Evolutionary conservation across 495 filamentous ascomycete genomes (phyloP), one percentile per base, ranked within the genome.

Genomic region (Acidomyces sp.): DNA sequence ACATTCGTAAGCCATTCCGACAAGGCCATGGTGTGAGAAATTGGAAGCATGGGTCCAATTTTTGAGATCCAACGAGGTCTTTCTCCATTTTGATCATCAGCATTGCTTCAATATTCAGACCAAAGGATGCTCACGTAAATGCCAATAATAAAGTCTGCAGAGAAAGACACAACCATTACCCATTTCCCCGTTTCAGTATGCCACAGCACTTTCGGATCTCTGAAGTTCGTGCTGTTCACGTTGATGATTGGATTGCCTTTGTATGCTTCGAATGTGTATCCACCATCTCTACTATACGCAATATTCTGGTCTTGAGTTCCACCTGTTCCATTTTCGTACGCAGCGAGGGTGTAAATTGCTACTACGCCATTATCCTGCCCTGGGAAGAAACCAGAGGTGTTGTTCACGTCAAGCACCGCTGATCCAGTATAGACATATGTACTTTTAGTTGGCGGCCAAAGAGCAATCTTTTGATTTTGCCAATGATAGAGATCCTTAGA

Each of bases 1-100:
- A 33, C 71, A 74, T 49, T 78, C 73, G 60, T 71, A 76, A 26
- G 70, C 68, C 1, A 73, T 62, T 1, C 70, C 71, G 46, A 71
- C 53, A 9, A 68, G 52, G 16, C 71, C 72, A 21, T 61, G 54
- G 15, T 66, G 63, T 0, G 67, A 62, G 50, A 78, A 77, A 33
- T 74, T 72, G 28, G 70, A 71, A 12, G 54, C 62, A 22, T 62
- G 55, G 0, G 62, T 63, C 74, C 74, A 78, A 28, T 62, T 49
- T 32, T 61, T 68, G 6, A 78, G 56, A 43, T 75, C 60, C 1
- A 58, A 46, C 0, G 72, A 74, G 11, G 65, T 72, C 34, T 37
- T 16, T 9, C 32, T 16, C 12, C n/a, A n/a, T n/a, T n/a, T n/a
- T n/a, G n/a, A n/a, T n/a, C n/a, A n/a, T n/a, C n/a, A n/a, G n/a